A percentile compares a stretch with the other conserved stretches of the same genome.
phyloP scores from a whole-genome alignment of 1,284 basidiomycete genomes.

The Porodaedalea pini region DNA sequence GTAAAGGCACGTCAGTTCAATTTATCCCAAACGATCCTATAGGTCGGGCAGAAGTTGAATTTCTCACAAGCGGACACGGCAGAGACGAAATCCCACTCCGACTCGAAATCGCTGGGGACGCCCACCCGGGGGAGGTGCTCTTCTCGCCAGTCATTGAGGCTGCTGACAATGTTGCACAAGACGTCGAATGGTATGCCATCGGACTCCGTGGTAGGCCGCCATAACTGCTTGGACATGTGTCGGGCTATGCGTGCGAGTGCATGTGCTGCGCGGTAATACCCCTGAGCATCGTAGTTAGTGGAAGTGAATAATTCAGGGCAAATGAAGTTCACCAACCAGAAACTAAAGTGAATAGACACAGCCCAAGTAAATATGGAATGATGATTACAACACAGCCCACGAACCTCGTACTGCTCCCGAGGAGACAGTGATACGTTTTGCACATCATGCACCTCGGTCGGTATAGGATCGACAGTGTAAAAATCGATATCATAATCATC shows the following conservation, averaged over 20 bases:
- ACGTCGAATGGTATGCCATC: slow-evolving; percentile 73
- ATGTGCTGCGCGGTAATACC: slow-evolving; percentile 76
- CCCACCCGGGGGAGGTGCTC: slow-evolving; percentile 75
- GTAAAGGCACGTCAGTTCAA: not conserved
- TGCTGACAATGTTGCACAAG: slow-evolving; percentile 53
- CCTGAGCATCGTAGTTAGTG: slow-evolving; percentile 39
- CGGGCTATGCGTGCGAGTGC: slow-evolving; percentile 77
- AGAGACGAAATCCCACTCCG: slow-evolving; percentile 87
- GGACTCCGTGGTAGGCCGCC: slow-evolving; percentile 68
- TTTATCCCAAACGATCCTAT: not conserved
- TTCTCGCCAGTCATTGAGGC: slow-evolving; percentile 74
- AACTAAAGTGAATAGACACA: slow-evolving; percentile 28
- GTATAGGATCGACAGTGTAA: slow-evolving; percentile 65
- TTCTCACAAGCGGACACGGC: slow-evolving; percentile 67
- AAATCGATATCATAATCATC: slow-evolving; percentile 75
- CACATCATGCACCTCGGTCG: slow-evolving; percentile 45
- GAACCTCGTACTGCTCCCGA: slow-evolving; percentile 72
- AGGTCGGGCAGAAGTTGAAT: not conserved
- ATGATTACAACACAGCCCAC: slow-evolving; percentile 12
- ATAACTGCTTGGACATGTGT: slow-evolving; percentile 73
- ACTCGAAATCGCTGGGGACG: slow-evolving; percentile 78
- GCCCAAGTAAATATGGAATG: slow-evolving; percentile 14
- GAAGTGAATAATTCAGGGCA: slow-evolving; percentile 25
- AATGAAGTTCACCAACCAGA: slow-evolving; percentile 36
- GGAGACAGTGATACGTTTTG: slow-evolving; percentile 54